A percentile compares a stretch with the other conserved stretches of the same genome.
These are phyloP conservation scores for Quercus gilva DNA, from an alignment of 306 rosid species.

Conservation along the genomic window DNA sequence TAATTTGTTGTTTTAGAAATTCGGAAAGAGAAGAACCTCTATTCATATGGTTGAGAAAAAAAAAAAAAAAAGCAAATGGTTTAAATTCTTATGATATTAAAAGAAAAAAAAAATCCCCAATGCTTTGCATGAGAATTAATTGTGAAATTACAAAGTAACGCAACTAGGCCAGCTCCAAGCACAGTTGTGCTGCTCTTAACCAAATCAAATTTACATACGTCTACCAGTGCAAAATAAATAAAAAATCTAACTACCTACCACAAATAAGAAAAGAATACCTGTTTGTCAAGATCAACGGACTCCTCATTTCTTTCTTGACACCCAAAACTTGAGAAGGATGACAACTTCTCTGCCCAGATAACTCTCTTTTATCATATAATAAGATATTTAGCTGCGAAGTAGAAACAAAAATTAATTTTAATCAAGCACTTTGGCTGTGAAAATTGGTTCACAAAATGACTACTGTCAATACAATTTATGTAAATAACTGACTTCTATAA, in stretches of 20 bases:
- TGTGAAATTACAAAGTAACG: constrained; percentile 18
- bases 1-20: background rate
- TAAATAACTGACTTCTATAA: constrained; percentile 19
- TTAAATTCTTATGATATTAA: background rate
- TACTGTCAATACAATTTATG: background rate
- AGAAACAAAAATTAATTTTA: constrained; percentile 30
- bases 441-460: constrained; percentile 9
- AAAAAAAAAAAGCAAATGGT: background rate
- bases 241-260: constrained; percentile 1
- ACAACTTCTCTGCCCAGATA: constrained; percentile 74
- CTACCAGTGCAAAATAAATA: background rate
- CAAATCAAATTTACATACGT: background rate
- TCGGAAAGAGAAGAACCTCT: background rate
- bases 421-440: constrained; percentile 14
- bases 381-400: constrained; percentile 59
- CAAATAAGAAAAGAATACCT: constrained; percentile 40
- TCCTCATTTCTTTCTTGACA: constrained; percentile 34
- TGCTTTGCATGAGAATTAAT: background rate
- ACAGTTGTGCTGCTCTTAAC: constrained; percentile 3
- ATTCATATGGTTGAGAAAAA: background rate
- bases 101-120: background rate
- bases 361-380: constrained; percentile 64
- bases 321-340: constrained; percentile 76
- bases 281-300: constrained; percentile 41
- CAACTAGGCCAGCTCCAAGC: constrained; percentile 2